Evolutionary conservation across 192 early-diverging fungal species (phyloP).

Genomic region (Backusella westeae): DNA sequence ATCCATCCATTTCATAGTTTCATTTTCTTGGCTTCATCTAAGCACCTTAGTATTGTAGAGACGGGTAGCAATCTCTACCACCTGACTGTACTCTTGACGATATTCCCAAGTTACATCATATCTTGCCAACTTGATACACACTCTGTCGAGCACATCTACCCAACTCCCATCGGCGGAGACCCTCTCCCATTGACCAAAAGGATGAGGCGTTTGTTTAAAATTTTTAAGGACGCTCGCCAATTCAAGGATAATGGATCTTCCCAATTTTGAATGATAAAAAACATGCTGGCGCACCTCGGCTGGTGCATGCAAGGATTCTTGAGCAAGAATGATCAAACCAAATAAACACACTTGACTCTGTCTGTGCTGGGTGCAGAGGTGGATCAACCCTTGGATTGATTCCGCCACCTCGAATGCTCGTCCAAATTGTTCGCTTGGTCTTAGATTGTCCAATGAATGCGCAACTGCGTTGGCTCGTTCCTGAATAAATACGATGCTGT

Average conservation of each 20-base stretch:
- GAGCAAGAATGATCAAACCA: background rate
- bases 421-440: slow-evolving; percentile 24
- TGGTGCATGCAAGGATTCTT: slow-evolving; percentile 9
- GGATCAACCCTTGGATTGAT: background rate
- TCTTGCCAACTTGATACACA: slow-evolving; percentile 3
- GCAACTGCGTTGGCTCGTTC: background rate
- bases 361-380: background rate
- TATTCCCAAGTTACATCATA: slow-evolving; percentile 19
- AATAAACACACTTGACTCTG: background rate
- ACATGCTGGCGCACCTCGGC: slow-evolving; percentile 24
- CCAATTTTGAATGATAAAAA: slow-evolving; percentile 20
- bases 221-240: slow-evolving; percentile 19
- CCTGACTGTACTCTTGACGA: slow-evolving; percentile 7
- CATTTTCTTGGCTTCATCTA: background rate
- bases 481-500: background rate
- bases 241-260: slow-evolving; percentile 25
- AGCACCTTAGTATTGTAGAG: background rate
- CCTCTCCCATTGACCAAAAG: background rate
- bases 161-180: background rate
- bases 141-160: slow-evolving; percentile 5
- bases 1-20: background rate
- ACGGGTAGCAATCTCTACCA: slow-evolving; percentile 3
- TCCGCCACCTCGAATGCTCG: slow-evolving; percentile 16
- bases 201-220: background rate
- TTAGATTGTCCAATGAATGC: slow-evolving; percentile 9